Percentiles rank a stretch among this genome's conserved stretches.
Conservation (phyloP, 495 filamentous ascomycete genomes). For the Jackrogersella multiformis region DNA sequence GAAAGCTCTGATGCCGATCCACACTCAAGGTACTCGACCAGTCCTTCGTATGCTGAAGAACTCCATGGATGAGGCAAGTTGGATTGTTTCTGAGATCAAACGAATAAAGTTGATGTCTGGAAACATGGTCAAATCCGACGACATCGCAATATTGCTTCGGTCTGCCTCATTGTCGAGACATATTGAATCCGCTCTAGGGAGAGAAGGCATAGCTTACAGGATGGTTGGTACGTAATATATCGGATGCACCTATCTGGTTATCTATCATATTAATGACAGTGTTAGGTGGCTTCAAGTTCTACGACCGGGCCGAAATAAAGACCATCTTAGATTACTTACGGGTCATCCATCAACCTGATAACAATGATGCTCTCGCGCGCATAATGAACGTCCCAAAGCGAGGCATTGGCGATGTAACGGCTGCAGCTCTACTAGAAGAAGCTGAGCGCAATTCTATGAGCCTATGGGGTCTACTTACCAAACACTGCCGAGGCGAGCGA, state of each 20-base stretch:
- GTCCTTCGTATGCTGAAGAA: conserved; percentile 81
- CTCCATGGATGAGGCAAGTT: conserved; percentile 79
- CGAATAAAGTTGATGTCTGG: conserved; percentile 76
- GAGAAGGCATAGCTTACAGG: conserved; percentile 85
- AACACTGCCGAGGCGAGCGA: conserved; percentile 74
- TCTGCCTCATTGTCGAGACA: conserved; percentile 84
- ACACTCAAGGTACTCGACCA: conserved; percentile 81
- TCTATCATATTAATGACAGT: neutral
- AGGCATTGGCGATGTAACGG: conserved; percentile 82
- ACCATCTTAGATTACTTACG: conserved; percentile 88
- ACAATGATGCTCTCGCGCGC: conserved; percentile 86
- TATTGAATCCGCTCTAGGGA: conserved; percentile 85
- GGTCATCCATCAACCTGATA: conserved; percentile 83
- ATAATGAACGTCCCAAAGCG: conserved; percentile 88
- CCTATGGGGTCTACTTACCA: conserved; percentile 77
- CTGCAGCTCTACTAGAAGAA: conserved; percentile 75
- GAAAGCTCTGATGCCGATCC: conserved; percentile 82
- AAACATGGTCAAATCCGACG: conserved; percentile 73
- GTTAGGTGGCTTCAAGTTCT: conserved; percentile 80
- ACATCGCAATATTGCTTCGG: conserved; percentile 87
- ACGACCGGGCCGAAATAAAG: conserved; percentile 92
- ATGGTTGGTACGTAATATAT: conserved; percentile 76
- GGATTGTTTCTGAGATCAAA: conserved; percentile 89
- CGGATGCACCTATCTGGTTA: neutral
- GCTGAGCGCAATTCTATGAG: conserved; percentile 73